phyloP scores from a whole-genome alignment of 2,329 filamentous ascomycete species.

The Botryotinia calthae region DNA sequence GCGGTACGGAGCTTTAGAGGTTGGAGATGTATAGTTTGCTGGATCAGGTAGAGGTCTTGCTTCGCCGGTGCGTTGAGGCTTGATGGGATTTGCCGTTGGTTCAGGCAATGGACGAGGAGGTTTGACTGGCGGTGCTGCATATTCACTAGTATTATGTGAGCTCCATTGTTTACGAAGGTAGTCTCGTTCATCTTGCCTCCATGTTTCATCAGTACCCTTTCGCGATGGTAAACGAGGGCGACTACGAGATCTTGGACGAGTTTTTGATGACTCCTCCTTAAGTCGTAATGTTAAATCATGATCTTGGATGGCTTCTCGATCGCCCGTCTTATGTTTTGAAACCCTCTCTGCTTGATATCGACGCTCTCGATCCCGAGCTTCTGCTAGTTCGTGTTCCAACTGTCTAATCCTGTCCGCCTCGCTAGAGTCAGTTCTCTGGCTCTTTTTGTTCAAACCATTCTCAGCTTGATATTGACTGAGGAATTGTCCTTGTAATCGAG shows the following conservation, averaged over 20 bases:
- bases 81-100: constrained; percentile 30
- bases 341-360: constrained; percentile 62
- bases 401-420: constrained; percentile 72
- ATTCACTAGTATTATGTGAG: constrained; percentile 28
- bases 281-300: constrained; percentile 35
- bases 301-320: constrained; percentile 32
- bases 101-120: constrained; percentile 38
- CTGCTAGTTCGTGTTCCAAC: constrained; percentile 70
- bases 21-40: constrained; percentile 33
- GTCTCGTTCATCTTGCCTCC: constrained; percentile 51
- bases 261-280: constrained; percentile 34
- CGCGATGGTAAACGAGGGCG: constrained; percentile 33
- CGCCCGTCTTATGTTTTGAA: constrained; percentile 41
- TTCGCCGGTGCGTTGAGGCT: constrained; percentile 36
- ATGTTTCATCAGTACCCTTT: constrained; percentile 45
- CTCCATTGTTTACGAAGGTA: constrained; percentile 48
- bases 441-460: constrained; percentile 47
- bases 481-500: constrained; percentile 75
- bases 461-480: constrained; percentile 83
- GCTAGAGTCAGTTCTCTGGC: constrained; percentile 41
- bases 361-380: constrained; percentile 64
- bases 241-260: constrained; percentile 32
- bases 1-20: constrained; percentile 40
- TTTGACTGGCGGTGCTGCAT: constrained; percentile 28
- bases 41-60: constrained; percentile 43